Evolutionary conservation across 2,329 filamentous ascomycete species (phyloP).

Genomic region (Diplodia seriata): DNA sequence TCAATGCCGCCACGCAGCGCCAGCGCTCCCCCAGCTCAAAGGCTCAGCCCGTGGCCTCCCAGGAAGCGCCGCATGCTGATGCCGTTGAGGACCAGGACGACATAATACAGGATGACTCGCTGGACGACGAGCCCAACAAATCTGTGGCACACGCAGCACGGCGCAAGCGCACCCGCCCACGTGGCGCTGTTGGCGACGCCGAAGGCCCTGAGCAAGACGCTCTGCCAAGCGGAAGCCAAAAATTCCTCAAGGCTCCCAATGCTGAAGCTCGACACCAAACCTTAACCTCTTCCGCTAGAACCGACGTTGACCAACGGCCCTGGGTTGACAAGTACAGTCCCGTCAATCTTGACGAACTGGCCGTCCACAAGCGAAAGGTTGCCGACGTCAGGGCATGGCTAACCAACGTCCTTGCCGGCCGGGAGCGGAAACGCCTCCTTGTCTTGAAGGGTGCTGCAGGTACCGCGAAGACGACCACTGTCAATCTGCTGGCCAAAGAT

Average conservation of each 20-base stretch:
- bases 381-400: constrained; percentile 85
- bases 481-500: constrained; percentile 78
- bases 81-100: constrained; percentile 43
- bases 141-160: constrained; percentile 39
- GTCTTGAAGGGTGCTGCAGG: constrained; percentile 90
- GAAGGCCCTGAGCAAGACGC: constrained; percentile 36
- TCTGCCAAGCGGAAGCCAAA: constrained; percentile 48
- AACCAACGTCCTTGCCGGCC: constrained; percentile 72
- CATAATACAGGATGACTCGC: constrained; percentile 48
- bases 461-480: constrained; percentile 88
- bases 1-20: constrained; percentile 53
- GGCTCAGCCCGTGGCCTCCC: constrained; percentile 47
- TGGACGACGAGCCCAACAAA: constrained; percentile 39
- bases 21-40: constrained; percentile 45
- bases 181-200: constrained; percentile 33
- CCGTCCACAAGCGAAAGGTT: constrained; percentile 94
- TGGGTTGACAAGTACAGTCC: constrained; percentile 91
- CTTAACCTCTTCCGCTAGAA: constrained; percentile 37
- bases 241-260: constrained; percentile 52
- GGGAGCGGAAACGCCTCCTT: constrained; percentile 70
- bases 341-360: constrained; percentile 77
- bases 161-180: constrained; percentile 39
- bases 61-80: constrained; percentile 41
- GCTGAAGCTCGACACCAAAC: constrained; percentile 42
- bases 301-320: constrained; percentile 67